A percentile compares a stretch with the other conserved stretches of the same genome.
phyloP scores from a whole-genome alignment of 225 moss, liverwort and hornwort genomes.

The Neckera pumila region DNA sequence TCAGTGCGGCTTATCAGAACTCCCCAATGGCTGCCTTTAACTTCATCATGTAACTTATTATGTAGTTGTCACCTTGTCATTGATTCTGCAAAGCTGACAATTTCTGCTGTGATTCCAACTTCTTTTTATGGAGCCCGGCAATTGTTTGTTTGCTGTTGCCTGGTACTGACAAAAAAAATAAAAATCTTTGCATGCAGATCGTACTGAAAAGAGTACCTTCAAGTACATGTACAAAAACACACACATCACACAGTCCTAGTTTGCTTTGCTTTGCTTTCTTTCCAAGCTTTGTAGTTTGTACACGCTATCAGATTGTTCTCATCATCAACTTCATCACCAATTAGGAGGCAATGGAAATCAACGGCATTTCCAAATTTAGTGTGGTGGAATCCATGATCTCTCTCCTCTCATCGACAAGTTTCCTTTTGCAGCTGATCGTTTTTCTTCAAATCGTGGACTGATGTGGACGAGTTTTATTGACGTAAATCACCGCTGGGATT shows the following conservation, averaged over 20 bases:
- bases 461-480: neutral
- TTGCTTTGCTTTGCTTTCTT: neutral
- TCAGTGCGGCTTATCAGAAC: neutral
- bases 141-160: neutral
- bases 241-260: neutral
- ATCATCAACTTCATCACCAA: neutral
- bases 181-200: neutral
- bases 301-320: neutral
- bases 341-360: neutral
- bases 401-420: neutral
- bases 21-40: neutral
- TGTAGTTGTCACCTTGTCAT: neutral
- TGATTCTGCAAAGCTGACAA: neutral
- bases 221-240: neutral
- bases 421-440: neutral
- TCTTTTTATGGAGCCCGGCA: neutral
- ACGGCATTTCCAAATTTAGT: neutral
- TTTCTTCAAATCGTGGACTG: neutral
- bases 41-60: too few species aligned
- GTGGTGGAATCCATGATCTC: too few species aligned
- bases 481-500: too few species aligned
- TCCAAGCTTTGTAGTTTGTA: neutral
- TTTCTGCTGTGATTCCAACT: neutral
- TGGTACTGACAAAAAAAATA: neutral
- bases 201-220: slow-evolving; percentile 18